Percentiles rank a stretch among this genome's conserved stretches.
Evolutionary conservation across 73 alveolate genomes (phyloP).

Genomic region (Effrenium voratum): DNA sequence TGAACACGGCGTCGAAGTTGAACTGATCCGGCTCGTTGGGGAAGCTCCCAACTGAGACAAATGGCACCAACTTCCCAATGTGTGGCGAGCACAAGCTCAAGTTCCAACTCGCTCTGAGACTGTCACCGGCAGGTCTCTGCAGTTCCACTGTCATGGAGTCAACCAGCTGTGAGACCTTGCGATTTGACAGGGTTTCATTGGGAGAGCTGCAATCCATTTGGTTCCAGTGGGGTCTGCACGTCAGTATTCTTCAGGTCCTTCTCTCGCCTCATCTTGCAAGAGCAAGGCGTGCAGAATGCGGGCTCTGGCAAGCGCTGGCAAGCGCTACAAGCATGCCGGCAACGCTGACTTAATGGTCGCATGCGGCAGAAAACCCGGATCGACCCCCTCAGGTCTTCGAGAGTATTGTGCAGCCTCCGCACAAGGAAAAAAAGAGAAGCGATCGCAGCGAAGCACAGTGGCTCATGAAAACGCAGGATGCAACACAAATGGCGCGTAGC

Average conservation of each 20-base stretch:
- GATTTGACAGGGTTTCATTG: neutral
- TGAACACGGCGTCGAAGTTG: constrained; percentile 92
- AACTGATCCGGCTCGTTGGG: constrained; percentile 82
- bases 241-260: constrained; percentile 61
- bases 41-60: constrained; percentile 46
- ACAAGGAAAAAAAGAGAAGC: no score
- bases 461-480: no score
- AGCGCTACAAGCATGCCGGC: constrained; percentile 1
- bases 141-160: constrained; percentile 68
- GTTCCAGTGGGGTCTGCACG: neutral
- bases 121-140: constrained; percentile 39
- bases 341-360: constrained; percentile 61
- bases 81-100: neutral
- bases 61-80: neutral
- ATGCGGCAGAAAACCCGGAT: constrained; percentile 93
- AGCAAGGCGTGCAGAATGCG: no score
- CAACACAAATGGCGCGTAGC: no score
- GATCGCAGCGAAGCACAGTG: no score
- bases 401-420: constrained; percentile 84
- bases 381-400: constrained; percentile 87
- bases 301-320: no score
- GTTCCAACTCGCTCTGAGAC: neutral
- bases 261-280: constrained; percentile 62
- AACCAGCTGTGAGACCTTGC: constrained; percentile 33
- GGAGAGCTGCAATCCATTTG: neutral